These are phyloP conservation scores for Quercus berberidifolia DNA, from an alignment of 306 rosid species.

Conservation along the genomic window DNA sequence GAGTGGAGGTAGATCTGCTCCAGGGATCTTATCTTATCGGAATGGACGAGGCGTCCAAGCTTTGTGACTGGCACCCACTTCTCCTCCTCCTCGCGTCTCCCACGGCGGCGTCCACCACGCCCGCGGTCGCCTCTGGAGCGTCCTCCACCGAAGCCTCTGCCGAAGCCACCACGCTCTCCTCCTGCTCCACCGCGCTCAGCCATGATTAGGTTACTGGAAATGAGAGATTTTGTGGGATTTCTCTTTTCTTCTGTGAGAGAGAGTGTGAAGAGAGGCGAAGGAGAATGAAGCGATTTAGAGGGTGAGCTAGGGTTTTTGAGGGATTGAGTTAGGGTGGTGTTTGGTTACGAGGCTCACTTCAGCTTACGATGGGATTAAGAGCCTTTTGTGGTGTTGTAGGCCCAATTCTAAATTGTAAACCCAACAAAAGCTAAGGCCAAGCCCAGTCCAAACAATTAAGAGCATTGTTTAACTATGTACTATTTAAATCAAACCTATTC, in stretches of 20 bases:
- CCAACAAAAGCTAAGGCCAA: too few species aligned
- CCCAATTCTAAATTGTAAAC: too few species aligned
- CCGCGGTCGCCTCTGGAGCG: conserved; percentile 33
- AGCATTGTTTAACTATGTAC: too few species aligned
- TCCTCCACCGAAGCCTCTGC: conserved; percentile 66
- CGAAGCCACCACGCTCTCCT: not conserved
- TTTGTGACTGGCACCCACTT: conserved; percentile 19
- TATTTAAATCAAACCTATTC: too few species aligned
- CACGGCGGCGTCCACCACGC: conserved; percentile 49
- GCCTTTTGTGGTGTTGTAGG: too few species aligned
- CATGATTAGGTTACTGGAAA: conserved; percentile 23
- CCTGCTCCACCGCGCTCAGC: conserved; percentile 53
- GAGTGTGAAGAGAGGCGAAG: too few species aligned
- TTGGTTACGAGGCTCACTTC: too few species aligned
- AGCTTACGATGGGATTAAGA: too few species aligned
- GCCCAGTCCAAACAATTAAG: too few species aligned
- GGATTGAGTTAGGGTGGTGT: not conserved
- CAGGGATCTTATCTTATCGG: not conserved
- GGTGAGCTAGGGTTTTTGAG: not conserved
- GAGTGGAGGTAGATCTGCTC: conserved; percentile 37
- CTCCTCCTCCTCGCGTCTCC: conserved; percentile 64
- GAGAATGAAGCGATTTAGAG: too few species aligned
- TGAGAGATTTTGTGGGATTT: too few species aligned
- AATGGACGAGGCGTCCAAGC: conserved; percentile 14
- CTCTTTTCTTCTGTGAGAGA: too few species aligned